phyloP scores from a whole-genome alignment of 805 yeast species.

The Candida saitoana region DNA sequence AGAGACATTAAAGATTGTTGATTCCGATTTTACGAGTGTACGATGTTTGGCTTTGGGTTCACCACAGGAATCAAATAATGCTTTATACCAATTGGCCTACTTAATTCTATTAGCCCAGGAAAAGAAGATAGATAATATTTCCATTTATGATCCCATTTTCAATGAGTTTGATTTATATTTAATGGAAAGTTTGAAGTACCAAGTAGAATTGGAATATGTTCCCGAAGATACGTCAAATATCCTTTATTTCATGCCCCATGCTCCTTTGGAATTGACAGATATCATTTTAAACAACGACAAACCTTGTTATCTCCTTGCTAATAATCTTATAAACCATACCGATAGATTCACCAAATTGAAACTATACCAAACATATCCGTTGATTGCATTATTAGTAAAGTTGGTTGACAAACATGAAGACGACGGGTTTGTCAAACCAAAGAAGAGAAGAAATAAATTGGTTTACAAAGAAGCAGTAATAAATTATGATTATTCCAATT shows the following conservation, averaged over 20 bases:
- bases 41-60: constrained; percentile 74
- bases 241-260: constrained; percentile 71
- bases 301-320: constrained; percentile 46
- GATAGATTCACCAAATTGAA: constrained; percentile 45
- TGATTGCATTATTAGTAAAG: constrained; percentile 36
- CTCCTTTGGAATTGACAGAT: constrained; percentile 55
- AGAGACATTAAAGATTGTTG: constrained; percentile 13
- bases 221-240: constrained; percentile 13
- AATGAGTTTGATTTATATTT: constrained; percentile 38
- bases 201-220: constrained; percentile 15
- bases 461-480: constrained; percentile 27
- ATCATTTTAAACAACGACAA: constrained; percentile 24
- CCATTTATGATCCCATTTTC: constrained; percentile 67
- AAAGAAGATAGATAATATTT: constrained; percentile 22
- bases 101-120: constrained; percentile 38
- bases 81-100: constrained; percentile 64
- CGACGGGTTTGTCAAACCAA: constrained; percentile 22
- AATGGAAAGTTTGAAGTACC: constrained; percentile 12
- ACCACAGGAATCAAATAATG: constrained; percentile 53
- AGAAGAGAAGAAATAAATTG: constrained; percentile 17
- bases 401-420: constrained; percentile 10
- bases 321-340: constrained; percentile 50
- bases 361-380: constrained; percentile 41
- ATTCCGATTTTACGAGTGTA: constrained; percentile 24
- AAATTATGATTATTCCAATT: constrained; percentile 22